These are phyloP conservation scores for Lobosporangium transversale DNA, from an alignment of 192 early-diverging fungal genomes.

Conservation along the genomic window DNA sequence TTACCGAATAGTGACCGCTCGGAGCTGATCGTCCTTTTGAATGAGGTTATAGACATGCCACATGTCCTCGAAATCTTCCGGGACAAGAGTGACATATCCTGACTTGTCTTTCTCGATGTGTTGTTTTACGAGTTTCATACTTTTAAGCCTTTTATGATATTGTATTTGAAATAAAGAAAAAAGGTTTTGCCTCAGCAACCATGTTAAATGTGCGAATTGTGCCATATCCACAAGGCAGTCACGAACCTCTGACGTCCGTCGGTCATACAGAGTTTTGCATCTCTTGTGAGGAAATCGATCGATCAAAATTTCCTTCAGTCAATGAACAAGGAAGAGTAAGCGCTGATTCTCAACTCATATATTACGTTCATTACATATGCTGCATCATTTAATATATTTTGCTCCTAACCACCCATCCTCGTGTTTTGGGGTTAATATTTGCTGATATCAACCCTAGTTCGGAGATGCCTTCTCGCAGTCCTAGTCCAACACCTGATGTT, in stretches of 20 bases:
- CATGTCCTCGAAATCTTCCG: constrained; percentile 97
- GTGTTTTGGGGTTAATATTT: no score
- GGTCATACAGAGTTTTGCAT: no score
- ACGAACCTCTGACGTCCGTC: no score
- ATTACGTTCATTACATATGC: neutral
- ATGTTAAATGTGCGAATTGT: no score
- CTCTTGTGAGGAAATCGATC: no score
- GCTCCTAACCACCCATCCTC: no score
- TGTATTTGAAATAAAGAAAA: no score
- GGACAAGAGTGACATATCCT: constrained; percentile 83
- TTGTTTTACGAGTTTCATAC: constrained; percentile 47
- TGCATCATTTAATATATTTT: no score
- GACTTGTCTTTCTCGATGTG: constrained; percentile 71
- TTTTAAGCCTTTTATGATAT: no score
- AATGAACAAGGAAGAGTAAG: neutral
- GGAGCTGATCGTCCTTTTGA: constrained; percentile 83
- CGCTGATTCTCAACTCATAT: neutral
- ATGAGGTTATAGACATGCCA: constrained; percentile 97
- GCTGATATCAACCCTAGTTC: constrained; percentile 23
- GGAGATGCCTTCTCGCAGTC: constrained; percentile 44
- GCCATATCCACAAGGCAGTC: no score
- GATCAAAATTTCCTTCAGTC: no score
- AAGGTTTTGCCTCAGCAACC: no score
- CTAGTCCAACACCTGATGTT: constrained; percentile 16
- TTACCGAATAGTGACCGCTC: constrained; percentile 87